Conservation (phyloP, 1,284 basidiomycete genomes). For the Ustilago tritici region DNA sequence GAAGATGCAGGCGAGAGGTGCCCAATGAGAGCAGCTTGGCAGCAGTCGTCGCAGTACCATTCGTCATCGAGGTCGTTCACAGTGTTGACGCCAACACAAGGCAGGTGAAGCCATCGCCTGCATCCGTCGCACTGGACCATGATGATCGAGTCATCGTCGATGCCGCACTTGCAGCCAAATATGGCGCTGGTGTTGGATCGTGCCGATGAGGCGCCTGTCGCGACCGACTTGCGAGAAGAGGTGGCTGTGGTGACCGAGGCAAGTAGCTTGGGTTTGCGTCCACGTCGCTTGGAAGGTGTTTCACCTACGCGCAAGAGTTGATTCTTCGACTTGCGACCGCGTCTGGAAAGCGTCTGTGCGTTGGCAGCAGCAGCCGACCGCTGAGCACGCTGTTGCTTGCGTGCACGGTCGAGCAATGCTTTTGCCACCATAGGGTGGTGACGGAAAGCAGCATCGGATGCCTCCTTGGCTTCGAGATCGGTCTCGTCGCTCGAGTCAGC, state of each 20-base stretch:
- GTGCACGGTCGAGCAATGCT: conserved; percentile 56
- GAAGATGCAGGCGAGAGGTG: conserved; percentile 51
- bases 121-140: conserved; percentile 70
- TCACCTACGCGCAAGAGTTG: conserved; percentile 26
- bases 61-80: conserved; percentile 65
- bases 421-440: conserved; percentile 67
- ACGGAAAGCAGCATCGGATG: conserved; percentile 26
- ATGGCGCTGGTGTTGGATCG: conserved; percentile 43
- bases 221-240: conserved; percentile 47
- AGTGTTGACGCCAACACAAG: conserved; percentile 64
- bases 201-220: conserved; percentile 43
- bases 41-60: conserved; percentile 67
- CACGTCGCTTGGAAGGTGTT: conserved; percentile 32
- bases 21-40: conserved; percentile 45
- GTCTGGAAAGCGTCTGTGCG: conserved; percentile 24
- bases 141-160: conserved; percentile 49
- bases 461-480: conserved; percentile 17
- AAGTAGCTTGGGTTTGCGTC: conserved; percentile 36
- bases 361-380: conserved; percentile 22
- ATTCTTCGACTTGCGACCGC: conserved; percentile 37
- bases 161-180: conserved; percentile 57
- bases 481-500: conserved; percentile 43
- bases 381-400: conserved; percentile 42
- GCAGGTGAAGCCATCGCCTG: conserved; percentile 66
- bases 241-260: conserved; percentile 36